These are phyloP conservation scores for Pelargonium nanum DNA, from an alignment of 345 rosid genomes.

Conservation along the genomic window DNA sequence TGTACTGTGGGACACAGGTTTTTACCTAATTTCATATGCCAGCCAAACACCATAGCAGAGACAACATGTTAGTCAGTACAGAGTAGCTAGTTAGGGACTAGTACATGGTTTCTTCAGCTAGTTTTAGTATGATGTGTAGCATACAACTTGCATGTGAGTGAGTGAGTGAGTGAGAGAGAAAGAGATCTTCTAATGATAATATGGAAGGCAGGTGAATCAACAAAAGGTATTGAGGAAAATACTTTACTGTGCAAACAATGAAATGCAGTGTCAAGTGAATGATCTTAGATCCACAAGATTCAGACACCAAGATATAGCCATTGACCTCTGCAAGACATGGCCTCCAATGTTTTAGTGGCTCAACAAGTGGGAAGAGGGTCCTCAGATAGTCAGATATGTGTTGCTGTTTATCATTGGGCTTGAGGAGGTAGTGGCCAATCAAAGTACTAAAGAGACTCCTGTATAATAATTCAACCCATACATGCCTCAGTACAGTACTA, in stretches of 20 bases:
- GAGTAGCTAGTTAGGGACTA: not conserved
- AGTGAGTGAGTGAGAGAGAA: too few relatives aligned
- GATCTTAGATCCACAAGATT: slow-evolving; percentile 30
- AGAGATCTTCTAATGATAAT: not conserved
- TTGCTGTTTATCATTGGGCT: slow-evolving; percentile 37
- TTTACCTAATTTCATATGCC: not conserved
- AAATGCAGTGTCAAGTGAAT: slow-evolving; percentile 21
- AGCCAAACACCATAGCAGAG: too few relatives aligned
- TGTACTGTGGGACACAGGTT: not conserved
- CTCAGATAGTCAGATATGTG: slow-evolving; percentile 18
- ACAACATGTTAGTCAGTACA: not conserved
- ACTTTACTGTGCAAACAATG: slow-evolving; percentile 18
- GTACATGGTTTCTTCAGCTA: not conserved
- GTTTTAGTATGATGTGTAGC: slow-evolving; percentile 4
- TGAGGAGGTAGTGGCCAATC: slow-evolving; percentile 32
- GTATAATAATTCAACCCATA: slow-evolving; percentile 32
- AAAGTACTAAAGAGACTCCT: slow-evolving; percentile 24
- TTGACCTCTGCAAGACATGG: slow-evolving; percentile 30
- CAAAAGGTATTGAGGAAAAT: slow-evolving; percentile 15
- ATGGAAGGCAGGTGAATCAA: slow-evolving; percentile 3
- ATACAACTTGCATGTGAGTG: slow-evolving; percentile 11
- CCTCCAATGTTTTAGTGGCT: slow-evolving; percentile 34
- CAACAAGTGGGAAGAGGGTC: slow-evolving; percentile 41
- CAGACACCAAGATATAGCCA: slow-evolving; percentile 26
- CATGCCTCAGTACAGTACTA: slow-evolving; percentile 31